Base-by-base conservation (phyloP, 148 eudicot species). In the Vaccinium macrocarpon region DNA sequence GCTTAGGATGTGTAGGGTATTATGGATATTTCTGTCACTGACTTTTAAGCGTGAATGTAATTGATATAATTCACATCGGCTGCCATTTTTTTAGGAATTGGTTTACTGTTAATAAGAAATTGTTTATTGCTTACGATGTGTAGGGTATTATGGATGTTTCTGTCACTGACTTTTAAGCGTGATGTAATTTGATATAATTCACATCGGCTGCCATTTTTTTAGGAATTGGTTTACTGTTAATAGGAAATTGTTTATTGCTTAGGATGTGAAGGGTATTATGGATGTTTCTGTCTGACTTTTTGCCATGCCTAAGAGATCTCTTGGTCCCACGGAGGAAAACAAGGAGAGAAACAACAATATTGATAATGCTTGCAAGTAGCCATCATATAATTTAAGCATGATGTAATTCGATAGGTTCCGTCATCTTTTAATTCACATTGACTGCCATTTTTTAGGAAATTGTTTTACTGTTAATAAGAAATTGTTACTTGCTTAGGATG, bases 1-100 rank as follows among this genome's bases (percentile, higher is more conserved):
- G 16, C 82, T 61, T 57, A 89, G 91, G 76, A 89, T 89, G 91
- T 89, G 89, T 84, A 83, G 89, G 84, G 88, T 38, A 38, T 38
- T 38, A 38, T 38, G 42, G 42, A 38, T 38, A 5, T 38, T 38
- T 38, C 12, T 51, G 53, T 12, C 53, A 51, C 53, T 51, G 53
- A 8, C 10, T 32, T 57, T 57, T 57, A 57, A 57, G 77, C 48
- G 16, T 55, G 35, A 13, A 13, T 27, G 53, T 55, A 52, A 32
- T 23, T 35, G 55, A 80, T 38, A 62, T 38, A 42, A 42, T 42
- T 42, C 46, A 18, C 19, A 57, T 57, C 3, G 14, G 1, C 12
- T 52, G 55, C 55, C 55, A 51, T 51, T 57, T 49, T 29, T 7
- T 8, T 57, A 11, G 14, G 57, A 8, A 29, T 80, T 38, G 4